These are phyloP conservation scores for Suillus paluster DNA, from an alignment of 768 basidiomycete species.

Conservation along the genomic window DNA sequence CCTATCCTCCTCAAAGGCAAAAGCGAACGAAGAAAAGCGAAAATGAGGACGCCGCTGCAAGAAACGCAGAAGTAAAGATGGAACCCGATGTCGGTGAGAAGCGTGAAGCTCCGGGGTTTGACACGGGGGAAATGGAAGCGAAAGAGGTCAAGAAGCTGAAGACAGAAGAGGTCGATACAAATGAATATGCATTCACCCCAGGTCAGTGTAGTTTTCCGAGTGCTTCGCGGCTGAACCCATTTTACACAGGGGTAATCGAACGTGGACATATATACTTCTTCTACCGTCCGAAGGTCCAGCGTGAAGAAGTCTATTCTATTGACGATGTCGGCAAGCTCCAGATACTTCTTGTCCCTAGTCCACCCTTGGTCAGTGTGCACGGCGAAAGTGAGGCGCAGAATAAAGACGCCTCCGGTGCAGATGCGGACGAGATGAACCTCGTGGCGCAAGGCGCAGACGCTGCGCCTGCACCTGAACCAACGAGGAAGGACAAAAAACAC, in stretches of 20 bases:
- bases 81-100: constrained; percentile 29
- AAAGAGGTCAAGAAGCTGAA: constrained; percentile 20
- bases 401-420: constrained; percentile 2
- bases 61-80: constrained; percentile 31
- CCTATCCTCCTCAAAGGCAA: not conserved
- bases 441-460: constrained; percentile 52
- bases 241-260: constrained; percentile 55
- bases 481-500: constrained; percentile 42
- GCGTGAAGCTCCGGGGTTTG: constrained; percentile 26
- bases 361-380: constrained; percentile 44
- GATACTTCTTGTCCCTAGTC: constrained; percentile 62
- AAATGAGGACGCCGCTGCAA: constrained; percentile 5
- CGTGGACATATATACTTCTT: constrained; percentile 68
- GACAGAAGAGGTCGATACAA: constrained; percentile 23
- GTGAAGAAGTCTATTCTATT: constrained; percentile 54
- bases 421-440: constrained; percentile 45
- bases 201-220: constrained; percentile 4
- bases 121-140: constrained; percentile 18
- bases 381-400: constrained; percentile 18
- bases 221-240: not conserved
- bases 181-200: constrained; percentile 14
- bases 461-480: constrained; percentile 45
- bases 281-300: constrained; percentile 61
- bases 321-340: constrained; percentile 63
- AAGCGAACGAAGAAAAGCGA: constrained; percentile 3